These are phyloP conservation scores for Pseudocercospora eumusae DNA, from an alignment of 2,329 filamentous ascomycete species.

Conservation along the genomic window DNA sequence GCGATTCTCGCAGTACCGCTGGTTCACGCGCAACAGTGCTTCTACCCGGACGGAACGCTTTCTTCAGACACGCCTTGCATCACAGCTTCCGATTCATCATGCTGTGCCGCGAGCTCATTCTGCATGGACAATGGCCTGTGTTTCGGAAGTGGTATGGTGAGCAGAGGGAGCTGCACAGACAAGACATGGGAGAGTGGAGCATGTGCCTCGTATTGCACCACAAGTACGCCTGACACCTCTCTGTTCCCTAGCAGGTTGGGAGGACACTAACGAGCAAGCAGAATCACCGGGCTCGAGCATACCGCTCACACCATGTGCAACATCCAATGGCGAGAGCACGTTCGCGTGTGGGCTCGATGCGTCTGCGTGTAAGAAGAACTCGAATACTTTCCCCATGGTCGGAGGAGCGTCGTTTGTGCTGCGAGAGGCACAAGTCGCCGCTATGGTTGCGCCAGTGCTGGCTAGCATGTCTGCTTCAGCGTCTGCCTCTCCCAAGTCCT, in stretches of 20 bases:
- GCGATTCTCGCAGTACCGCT: background rate
- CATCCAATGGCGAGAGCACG: slow-evolving; percentile 26
- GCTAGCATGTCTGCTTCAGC: slow-evolving; percentile 21
- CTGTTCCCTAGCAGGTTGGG: background rate
- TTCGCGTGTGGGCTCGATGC: slow-evolving; percentile 38
- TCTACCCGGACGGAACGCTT: slow-evolving; percentile 34
- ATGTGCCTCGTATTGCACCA: slow-evolving; percentile 37
- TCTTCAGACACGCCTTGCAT: slow-evolving; percentile 34
- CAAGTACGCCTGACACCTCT: slow-evolving; percentile 29
- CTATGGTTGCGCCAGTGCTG: slow-evolving; percentile 29
- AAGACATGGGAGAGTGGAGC: slow-evolving; percentile 35
- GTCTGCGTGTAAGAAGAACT: slow-evolving; percentile 28
- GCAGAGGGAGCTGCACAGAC: slow-evolving; percentile 38
- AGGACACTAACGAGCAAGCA: slow-evolving; percentile 13
- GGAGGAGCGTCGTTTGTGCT: slow-evolving; percentile 32
- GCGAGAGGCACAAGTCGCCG: slow-evolving; percentile 35
- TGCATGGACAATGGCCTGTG: slow-evolving; percentile 40
- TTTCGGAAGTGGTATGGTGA: slow-evolving; percentile 36
- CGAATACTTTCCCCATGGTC: slow-evolving; percentile 34
- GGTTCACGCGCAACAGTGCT: slow-evolving; percentile 33
- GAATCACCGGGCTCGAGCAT: slow-evolving; percentile 22
- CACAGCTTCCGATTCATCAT: slow-evolving; percentile 28
- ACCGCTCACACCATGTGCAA: slow-evolving; percentile 34
- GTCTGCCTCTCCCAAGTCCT: slow-evolving; percentile 16
- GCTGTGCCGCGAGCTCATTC: slow-evolving; percentile 35